phyloP scores from a whole-genome alignment of 257 asterid genomes.

The Lantana camara region DNA sequence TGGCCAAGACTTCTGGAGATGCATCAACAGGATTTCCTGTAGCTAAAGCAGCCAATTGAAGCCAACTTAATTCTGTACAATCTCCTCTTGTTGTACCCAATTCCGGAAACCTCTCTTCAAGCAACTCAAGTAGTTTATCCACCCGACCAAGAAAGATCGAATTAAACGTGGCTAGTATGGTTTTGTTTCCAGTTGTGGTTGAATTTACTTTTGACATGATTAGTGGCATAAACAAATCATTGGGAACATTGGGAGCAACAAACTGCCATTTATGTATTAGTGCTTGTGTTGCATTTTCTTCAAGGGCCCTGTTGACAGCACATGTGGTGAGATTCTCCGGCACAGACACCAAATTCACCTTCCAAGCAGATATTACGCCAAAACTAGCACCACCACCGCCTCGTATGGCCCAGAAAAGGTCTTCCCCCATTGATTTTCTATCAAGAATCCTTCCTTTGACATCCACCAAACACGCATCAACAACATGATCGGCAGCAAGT shows the following conservation, averaged over 20 bases:
- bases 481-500: conserved; percentile 23
- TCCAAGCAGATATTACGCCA: conserved; percentile 24
- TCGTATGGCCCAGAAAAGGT: conserved; percentile 33
- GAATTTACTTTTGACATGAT: neutral
- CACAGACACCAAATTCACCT: conserved; percentile 25
- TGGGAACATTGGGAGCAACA: neutral
- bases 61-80: conserved; percentile 26
- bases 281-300: conserved; percentile 18
- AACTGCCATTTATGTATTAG: conserved; percentile 20
- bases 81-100: conserved; percentile 23
- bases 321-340: conserved; percentile 24
- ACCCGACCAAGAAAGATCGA: conserved; percentile 23
- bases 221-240: conserved; percentile 14
- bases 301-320: conserved; percentile 4
- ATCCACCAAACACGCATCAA: conserved; percentile 25
- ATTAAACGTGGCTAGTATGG: conserved; percentile 11
- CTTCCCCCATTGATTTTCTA: conserved; percentile 29
- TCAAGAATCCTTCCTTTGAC: conserved; percentile 26
- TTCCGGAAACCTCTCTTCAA: conserved; percentile 20
- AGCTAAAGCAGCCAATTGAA: conserved; percentile 8
- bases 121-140: conserved; percentile 11
- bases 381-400: conserved; percentile 33
- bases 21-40: conserved; percentile 3
- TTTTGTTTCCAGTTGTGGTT: conserved; percentile 1
- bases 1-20: conserved; percentile 4